phyloP scores from a whole-genome alignment of 2,329 filamentous ascomycete species.

The Phyllosticta capitalensis region DNA sequence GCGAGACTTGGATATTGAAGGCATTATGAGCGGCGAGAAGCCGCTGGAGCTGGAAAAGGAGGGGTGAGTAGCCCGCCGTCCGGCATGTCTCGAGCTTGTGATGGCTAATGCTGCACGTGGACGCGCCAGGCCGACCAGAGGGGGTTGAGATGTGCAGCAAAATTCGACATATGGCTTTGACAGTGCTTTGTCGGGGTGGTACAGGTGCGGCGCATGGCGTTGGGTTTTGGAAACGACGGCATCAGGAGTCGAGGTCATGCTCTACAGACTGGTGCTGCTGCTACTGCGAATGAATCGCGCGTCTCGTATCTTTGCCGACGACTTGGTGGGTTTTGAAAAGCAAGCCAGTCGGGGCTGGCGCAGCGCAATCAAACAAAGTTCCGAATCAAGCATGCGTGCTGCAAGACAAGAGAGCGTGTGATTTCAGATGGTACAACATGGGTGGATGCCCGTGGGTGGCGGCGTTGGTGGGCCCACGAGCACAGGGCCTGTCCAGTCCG shows the following conservation, averaged over 20 bases:
- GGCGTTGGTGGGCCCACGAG: not conserved
- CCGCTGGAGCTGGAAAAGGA: conserved; percentile 15
- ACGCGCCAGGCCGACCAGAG: conserved; percentile 6
- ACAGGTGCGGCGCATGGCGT: conserved; percentile 1
- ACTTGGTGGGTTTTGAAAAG: not conserved
- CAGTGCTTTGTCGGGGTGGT: not conserved
- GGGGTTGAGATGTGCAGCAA: conserved; percentile 3
- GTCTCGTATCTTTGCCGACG: not conserved
- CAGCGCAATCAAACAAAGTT: not conserved
- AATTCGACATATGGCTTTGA: not conserved
- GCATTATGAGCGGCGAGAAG: conserved; percentile 7
- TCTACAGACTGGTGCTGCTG: not conserved
- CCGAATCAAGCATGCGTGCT: not conserved
- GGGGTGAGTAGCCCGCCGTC: conserved; percentile 13
- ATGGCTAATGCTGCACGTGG: conserved; percentile 10
- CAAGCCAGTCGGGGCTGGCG: not conserved
- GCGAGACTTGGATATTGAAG: conserved; percentile 19
- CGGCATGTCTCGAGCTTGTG: not conserved
- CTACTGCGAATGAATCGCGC: not conserved
- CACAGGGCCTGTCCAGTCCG: not conserved
- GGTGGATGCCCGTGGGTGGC: not conserved
- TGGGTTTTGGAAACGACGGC: not conserved
- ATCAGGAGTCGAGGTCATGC: not conserved
- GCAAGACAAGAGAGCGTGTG: not conserved
- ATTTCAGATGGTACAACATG: not conserved